Base-by-base conservation (phyloP, 176 grass and related monocot genomes). In the Poa pratensis region DNA sequence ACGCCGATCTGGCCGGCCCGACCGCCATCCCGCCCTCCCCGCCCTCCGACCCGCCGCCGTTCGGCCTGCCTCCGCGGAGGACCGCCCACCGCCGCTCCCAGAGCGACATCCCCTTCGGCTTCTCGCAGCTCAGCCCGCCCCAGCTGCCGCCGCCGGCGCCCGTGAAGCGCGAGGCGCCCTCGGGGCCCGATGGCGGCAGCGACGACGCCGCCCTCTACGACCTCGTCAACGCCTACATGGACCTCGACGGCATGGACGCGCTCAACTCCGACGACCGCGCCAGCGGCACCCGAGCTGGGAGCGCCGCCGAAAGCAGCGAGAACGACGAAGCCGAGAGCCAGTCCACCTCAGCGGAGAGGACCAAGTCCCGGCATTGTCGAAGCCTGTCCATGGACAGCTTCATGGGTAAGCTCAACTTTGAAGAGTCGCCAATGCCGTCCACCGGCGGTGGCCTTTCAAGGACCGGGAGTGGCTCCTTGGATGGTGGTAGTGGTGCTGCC, bases 371-470 rank as follows among this genome's bases (percentile, higher is more conserved):
- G 60, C 96, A 99, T 90, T 91, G 91, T 52, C 86, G 93, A 43
- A 99, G 96, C 86, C 15, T 99, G n/a, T 99, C 93, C 7, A 87
- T 96, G 90, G 96, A 99, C 77, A 95, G 96, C 85, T 98, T 98
- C 77, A 92, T 95, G 89, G 93, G 85, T 40, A 93, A 93, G 83
- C 84, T 95, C 76, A 95, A 94, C 90, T 94, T 94, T 18, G 93
- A 95, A 10, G 96, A 95, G 0, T 95, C 93, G 0, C 96, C 87
- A 0, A 98, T 79, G 53, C 83, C 89, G 40, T 86, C 82, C 28
- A 80, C 73, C 11, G 79, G 81, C 20, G 82, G 75, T 5, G 74
- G 93, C 71, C 89, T 89, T 60, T 87, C 82, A 3, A 83, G 87
- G 35, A 88, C 48, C 2, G 84, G 85, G 34, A 92, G 92, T 0